phyloP scores from a whole-genome alignment of 148 eudicot species.

The Drosera capensis region DNA sequence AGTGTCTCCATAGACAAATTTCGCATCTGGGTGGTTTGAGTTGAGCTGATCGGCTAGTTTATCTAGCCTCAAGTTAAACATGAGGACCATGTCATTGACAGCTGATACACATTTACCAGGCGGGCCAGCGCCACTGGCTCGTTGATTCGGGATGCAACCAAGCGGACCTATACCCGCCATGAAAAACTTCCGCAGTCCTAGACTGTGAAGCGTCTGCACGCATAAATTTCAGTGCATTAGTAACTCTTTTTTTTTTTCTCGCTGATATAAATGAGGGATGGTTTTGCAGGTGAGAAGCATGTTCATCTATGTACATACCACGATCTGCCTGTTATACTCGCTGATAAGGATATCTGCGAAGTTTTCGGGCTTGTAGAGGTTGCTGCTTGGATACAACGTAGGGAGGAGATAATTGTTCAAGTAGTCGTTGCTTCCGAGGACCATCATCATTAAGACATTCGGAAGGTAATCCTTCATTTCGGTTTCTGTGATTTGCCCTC shows the following conservation, averaged over 20 bases:
- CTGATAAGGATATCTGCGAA: slow-evolving; percentile 47
- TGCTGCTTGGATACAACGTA: no score
- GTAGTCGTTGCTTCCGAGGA: slow-evolving; percentile 78
- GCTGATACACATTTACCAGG: slow-evolving; percentile 30
- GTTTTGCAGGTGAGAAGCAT: not conserved
- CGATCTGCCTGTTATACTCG: slow-evolving; percentile 34
- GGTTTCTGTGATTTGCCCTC: slow-evolving; percentile 18
- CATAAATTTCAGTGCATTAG: no score
- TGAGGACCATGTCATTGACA: slow-evolving; percentile 30
- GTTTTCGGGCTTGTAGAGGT: slow-evolving; percentile 39
- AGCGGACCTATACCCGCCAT: slow-evolving; percentile 59
- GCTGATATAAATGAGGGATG: no score
- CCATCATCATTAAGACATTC: slow-evolving; percentile 38
- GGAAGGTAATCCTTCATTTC: slow-evolving; percentile 24
- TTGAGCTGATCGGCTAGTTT: slow-evolving; percentile 40
- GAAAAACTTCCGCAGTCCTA: no score
- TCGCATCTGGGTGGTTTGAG: slow-evolving; percentile 21
- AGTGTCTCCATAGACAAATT: slow-evolving; percentile 48
- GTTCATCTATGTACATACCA: slow-evolving; percentile 30
- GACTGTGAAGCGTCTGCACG: no score
- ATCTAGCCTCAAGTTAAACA: slow-evolving; percentile 43
- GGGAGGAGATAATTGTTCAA: slow-evolving; percentile 25
- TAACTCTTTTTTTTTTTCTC: no score
- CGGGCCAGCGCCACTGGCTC: no score
- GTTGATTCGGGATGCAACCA: slow-evolving; percentile 70